phyloP scores from a whole-genome alignment of 768 basidiomycete genomes.

The Lactifluus piperatus region DNA sequence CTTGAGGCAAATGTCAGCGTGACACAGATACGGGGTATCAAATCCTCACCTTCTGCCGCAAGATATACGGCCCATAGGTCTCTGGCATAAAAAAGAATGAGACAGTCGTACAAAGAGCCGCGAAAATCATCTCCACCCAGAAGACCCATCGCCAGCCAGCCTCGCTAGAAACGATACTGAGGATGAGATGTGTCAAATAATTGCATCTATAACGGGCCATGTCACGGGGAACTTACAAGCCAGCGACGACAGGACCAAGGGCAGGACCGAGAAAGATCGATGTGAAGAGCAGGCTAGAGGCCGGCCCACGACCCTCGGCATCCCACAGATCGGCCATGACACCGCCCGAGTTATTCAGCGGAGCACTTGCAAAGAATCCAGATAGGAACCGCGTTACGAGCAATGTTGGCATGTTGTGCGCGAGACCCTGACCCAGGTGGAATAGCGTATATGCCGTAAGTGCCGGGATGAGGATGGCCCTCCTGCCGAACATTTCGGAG shows the following conservation, averaged over 20 bases:
- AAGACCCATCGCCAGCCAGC: slow-evolving; percentile 11
- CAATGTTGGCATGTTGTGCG: slow-evolving; percentile 12
- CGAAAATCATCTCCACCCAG: slow-evolving; percentile 9
- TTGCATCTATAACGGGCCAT: neutral
- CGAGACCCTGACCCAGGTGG: slow-evolving; percentile 10
- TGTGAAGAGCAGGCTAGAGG: slow-evolving; percentile 16
- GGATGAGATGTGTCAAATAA: neutral
- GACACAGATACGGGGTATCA: neutral
- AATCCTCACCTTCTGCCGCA: neutral
- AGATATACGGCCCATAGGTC: slow-evolving; percentile 1
- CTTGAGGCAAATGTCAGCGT: slow-evolving; percentile 14
- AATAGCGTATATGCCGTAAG: slow-evolving; percentile 9
- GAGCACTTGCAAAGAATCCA: slow-evolving; percentile 21
- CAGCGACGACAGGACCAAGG: slow-evolving; percentile 19
- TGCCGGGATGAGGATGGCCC: slow-evolving; percentile 9
- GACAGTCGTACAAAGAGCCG: neutral
- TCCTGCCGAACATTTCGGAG: slow-evolving; percentile 17
- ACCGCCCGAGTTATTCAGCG: slow-evolving; percentile 19
- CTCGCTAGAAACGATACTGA: neutral
- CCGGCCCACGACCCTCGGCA: slow-evolving; percentile 15
- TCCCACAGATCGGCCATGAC: slow-evolving; percentile 23
- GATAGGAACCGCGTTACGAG: slow-evolving; percentile 22
- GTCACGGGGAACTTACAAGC: slow-evolving; percentile 9
- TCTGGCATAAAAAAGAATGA: slow-evolving; percentile 1
- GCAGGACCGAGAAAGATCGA: slow-evolving; percentile 22